Percentiles rank a stretch among this genome's conserved stretches.
Conservation (phyloP, 352 stramenopile species). For the Pythium utonaiense region DNA sequence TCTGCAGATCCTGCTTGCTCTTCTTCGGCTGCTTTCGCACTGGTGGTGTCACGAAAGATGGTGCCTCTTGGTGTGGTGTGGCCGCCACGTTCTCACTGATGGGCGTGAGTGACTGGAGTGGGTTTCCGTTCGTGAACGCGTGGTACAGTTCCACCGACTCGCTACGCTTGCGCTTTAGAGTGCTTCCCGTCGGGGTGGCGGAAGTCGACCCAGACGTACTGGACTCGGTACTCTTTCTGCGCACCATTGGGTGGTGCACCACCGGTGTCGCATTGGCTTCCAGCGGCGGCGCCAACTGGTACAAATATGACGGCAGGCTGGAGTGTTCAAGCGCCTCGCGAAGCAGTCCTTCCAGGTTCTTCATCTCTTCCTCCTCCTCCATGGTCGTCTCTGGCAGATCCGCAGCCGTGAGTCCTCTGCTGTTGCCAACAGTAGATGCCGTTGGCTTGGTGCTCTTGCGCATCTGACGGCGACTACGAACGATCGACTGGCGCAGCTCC, state of each 20-base stretch:
- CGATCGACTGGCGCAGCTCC: slow-evolving; percentile 58
- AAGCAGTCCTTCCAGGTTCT: slow-evolving; percentile 20
- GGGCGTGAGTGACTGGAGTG: slow-evolving; percentile 5
- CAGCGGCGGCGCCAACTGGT: slow-evolving; percentile 10
- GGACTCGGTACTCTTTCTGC: slow-evolving; percentile 34
- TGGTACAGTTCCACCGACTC: slow-evolving; percentile 16
- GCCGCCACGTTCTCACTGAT: background rate
- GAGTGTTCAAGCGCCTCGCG: slow-evolving; percentile 22
- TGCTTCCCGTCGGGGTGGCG: background rate
- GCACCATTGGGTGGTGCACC: slow-evolving; percentile 58
- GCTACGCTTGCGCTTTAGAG: slow-evolving; percentile 14
- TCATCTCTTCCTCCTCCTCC: slow-evolving; percentile 7
- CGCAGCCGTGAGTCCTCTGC: background rate
- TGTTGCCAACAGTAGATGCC: background rate
- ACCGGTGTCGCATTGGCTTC: slow-evolving; percentile 12
- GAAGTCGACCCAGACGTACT: background rate
- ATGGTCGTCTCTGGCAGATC: slow-evolving; percentile 1
- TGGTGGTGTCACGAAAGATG: slow-evolving; percentile 13
- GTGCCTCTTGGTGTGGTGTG: background rate
- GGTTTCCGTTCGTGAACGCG: slow-evolving; percentile 15
- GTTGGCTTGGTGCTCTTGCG: slow-evolving; percentile 48
- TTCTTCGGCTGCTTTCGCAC: slow-evolving; percentile 14
- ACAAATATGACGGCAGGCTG: slow-evolving; percentile 18
- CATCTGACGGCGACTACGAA: slow-evolving; percentile 73
- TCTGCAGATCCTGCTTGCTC: slow-evolving; percentile 25